Conservation (phyloP, 805 yeast genomes). For the Yarrowia bubula region DNA sequence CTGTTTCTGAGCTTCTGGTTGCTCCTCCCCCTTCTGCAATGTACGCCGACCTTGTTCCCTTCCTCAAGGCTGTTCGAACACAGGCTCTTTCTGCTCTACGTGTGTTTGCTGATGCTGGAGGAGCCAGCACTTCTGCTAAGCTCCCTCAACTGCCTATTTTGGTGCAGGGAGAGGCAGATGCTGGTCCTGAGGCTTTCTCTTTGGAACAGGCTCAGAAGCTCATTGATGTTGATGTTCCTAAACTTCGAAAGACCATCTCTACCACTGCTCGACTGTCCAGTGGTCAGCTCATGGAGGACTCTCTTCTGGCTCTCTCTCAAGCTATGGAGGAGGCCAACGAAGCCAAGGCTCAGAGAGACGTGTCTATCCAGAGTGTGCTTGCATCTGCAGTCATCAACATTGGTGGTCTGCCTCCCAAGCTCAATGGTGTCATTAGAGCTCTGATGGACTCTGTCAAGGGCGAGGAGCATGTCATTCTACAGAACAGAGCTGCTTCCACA, state of each 20-base stretch:
- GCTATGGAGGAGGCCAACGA: slow-evolving; percentile 69
- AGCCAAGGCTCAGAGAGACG: slow-evolving; percentile 45
- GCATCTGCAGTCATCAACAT: slow-evolving; percentile 72
- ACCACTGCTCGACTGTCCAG: slow-evolving; percentile 70
- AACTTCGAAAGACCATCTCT: slow-evolving; percentile 58
- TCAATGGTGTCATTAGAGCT: slow-evolving; percentile 84
- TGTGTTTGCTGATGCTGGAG: slow-evolving; percentile 74
- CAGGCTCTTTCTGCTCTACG: slow-evolving; percentile 81
- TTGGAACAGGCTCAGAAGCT: slow-evolving; percentile 73
- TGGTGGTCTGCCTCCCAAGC: slow-evolving; percentile 66
- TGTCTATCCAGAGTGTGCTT: slow-evolving; percentile 65
- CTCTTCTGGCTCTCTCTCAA: slow-evolving; percentile 61
- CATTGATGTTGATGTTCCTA: slow-evolving; percentile 61
- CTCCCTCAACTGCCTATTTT: slow-evolving; percentile 82
- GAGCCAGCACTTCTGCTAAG: slow-evolving; percentile 58
- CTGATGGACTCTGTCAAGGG: slow-evolving; percentile 88
- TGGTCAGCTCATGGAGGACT: slow-evolving; percentile 72
- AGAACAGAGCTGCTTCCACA: slow-evolving; percentile 66
- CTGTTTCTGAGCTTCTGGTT: background rate
- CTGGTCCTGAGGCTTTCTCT: slow-evolving; percentile 91
- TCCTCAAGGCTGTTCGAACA: slow-evolving; percentile 77
- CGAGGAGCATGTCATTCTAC: slow-evolving; percentile 67
- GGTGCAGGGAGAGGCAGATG: slow-evolving; percentile 90
- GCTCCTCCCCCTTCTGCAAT: slow-evolving; percentile 39
- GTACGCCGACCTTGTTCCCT: slow-evolving; percentile 83